phyloP scores from a whole-genome alignment of 106 monocot species.

The Amphibolis antarctica region DNA sequence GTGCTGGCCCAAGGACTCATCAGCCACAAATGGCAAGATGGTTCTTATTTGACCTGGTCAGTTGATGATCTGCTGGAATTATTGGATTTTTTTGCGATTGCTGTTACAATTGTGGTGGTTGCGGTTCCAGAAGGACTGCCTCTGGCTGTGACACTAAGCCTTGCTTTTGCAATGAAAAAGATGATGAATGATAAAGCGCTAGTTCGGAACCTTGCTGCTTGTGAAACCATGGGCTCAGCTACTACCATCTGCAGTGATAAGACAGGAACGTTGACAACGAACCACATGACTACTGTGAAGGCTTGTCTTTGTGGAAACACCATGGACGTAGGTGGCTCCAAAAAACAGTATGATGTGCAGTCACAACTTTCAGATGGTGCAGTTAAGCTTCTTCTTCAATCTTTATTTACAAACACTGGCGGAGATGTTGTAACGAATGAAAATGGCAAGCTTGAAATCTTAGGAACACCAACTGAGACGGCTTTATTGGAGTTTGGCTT shows the following conservation, averaged over 20 bases:
- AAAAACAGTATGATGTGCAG: slow-evolving; percentile 10
- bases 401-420: slow-evolving; percentile 57
- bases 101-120: slow-evolving; percentile 76
- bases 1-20: slow-evolving; percentile 50
- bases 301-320: slow-evolving; percentile 45
- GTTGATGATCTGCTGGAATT: slow-evolving; percentile 48
- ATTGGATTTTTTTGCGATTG: slow-evolving; percentile 59
- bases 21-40: slow-evolving; percentile 33
- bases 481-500: slow-evolving; percentile 56
- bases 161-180: slow-evolving; percentile 88
- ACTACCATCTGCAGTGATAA: slow-evolving; percentile 86
- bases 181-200: slow-evolving; percentile 83
- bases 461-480: slow-evolving; percentile 64
- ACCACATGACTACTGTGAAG: slow-evolving; percentile 68
- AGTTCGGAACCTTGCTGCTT: slow-evolving; percentile 71
- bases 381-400: slow-evolving; percentile 35
- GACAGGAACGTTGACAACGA: slow-evolving; percentile 75
- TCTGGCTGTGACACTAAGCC: slow-evolving; percentile 61
- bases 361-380: slow-evolving; percentile 28
- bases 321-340: slow-evolving; percentile 26
- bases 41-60: slow-evolving; percentile 40
- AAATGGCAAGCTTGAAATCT: slow-evolving; percentile 41
- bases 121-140: slow-evolving; percentile 79
- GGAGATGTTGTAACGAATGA: slow-evolving; percentile 51
- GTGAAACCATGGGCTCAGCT: slow-evolving; percentile 91